Percentiles rank a stretch among this genome's conserved stretches.
Conservation (phyloP, 805 yeast species). For the Schizosaccharomyces japonicus region DNA sequence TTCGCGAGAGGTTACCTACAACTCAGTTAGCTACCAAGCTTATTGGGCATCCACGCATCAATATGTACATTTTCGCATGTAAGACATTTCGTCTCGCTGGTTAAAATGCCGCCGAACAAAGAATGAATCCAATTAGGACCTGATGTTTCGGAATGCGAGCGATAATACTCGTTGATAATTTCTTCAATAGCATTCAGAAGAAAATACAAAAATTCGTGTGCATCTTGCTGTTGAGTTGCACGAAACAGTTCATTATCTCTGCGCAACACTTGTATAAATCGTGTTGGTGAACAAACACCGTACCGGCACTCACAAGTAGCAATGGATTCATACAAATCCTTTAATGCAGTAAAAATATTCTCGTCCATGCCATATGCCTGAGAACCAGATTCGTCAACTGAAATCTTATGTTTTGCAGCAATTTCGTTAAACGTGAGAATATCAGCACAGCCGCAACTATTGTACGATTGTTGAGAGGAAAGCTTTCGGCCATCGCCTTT, state of each 20-base stretch:
- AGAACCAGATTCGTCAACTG: constrained; percentile 14
- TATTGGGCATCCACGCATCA: too few relatives aligned
- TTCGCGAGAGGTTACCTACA: constrained; percentile 54
- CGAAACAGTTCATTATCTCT: constrained; percentile 65
- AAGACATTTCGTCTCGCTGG: constrained; percentile 72
- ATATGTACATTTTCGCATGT: constrained; percentile 72
- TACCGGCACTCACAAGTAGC: constrained; percentile 40
- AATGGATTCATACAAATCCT: constrained; percentile 69
- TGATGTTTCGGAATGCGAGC: constrained; percentile 4
- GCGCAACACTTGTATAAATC: constrained; percentile 51
- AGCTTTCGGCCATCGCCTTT: neutral
- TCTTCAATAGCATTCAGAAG: constrained; percentile 50
- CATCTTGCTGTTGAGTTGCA: constrained; percentile 91
- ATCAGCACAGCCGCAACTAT: constrained; percentile 1
- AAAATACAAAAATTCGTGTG: constrained; percentile 85
- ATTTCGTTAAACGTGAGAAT: neutral
- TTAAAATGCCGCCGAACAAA: constrained; percentile 61
- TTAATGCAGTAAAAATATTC: constrained; percentile 39
- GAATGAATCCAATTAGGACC: constrained; percentile 28
- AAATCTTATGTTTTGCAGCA: constrained; percentile 32
- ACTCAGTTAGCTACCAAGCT: too few relatives aligned
- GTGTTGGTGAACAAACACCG: constrained; percentile 69
- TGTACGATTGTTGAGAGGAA: neutral
- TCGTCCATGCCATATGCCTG: constrained; percentile 27
- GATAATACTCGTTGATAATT: constrained; percentile 17